Conservation (phyloP, 441 rosid species). For the Codiaeum variegatum region DNA sequence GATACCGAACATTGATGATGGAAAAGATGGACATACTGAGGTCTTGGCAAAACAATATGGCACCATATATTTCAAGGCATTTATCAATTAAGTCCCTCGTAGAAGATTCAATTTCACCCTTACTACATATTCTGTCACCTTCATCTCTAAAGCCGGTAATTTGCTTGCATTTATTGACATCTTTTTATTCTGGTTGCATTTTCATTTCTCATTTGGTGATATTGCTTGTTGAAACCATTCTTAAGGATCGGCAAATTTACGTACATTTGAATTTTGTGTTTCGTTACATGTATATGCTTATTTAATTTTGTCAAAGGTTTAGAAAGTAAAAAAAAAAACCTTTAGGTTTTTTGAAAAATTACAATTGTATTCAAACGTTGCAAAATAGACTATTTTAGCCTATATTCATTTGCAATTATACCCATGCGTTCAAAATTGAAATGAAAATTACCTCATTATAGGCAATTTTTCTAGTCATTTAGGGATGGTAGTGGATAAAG, state of each 20-base stretch:
- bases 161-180: slow-evolving; percentile 13
- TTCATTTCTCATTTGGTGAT: not conserved
- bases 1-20: slow-evolving; percentile 62
- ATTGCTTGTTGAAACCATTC: not conserved
- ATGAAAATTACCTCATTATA: too few species aligned
- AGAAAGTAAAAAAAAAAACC: not conserved
- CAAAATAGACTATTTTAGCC: too few species aligned
- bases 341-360: too few species aligned
- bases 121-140: slow-evolving; percentile 82
- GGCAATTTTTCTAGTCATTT: too few species aligned
- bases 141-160: slow-evolving; percentile 80
- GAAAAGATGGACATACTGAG: slow-evolving; percentile 66
- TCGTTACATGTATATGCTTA: not conserved
- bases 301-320: not conserved
- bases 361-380: too few species aligned
- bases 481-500: too few species aligned
- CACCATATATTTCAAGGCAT: slow-evolving; percentile 79
- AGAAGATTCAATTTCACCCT: slow-evolving; percentile 71
- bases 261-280: not conserved
- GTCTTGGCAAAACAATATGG: slow-evolving; percentile 74
- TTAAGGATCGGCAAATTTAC: not conserved
- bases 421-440: too few species aligned
- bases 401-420: too few species aligned
- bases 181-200: slow-evolving; percentile 13
- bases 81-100: slow-evolving; percentile 64